A percentile compares a stretch with the other conserved stretches of the same genome.
phyloP scores from a whole-genome alignment of 768 basidiomycete genomes.

The Kwoniella bestiolae region DNA sequence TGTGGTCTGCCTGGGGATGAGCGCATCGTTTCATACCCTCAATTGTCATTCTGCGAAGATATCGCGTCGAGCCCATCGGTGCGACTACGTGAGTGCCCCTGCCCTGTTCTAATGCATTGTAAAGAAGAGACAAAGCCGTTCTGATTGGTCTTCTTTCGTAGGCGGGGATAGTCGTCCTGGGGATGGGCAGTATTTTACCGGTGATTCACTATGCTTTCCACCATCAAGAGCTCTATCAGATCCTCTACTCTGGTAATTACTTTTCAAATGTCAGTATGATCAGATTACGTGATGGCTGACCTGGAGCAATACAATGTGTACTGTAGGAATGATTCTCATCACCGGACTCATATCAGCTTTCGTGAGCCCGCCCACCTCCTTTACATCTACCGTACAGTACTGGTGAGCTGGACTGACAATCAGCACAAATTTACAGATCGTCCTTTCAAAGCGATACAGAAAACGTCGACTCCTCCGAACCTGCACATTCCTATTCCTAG shows the following conservation, averaged over 20 bases:
- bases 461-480: slow-evolving; percentile 77
- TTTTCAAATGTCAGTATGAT: not conserved
- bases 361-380: not conserved
- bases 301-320: not conserved
- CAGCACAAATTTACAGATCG: too few species aligned
- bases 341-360: not conserved
- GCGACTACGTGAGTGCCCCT: slow-evolving; percentile 61
- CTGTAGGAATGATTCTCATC: not conserved
- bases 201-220: slow-evolving; percentile 72
- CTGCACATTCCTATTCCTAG: slow-evolving; percentile 75
- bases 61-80: slow-evolving; percentile 52
- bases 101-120: too few species aligned
- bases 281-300: not conserved
- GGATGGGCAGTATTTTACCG: slow-evolving; percentile 77
- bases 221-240: slow-evolving; percentile 25
- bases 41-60: slow-evolving; percentile 72
- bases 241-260: slow-evolving; percentile 39
- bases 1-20: slow-evolving; percentile 72
- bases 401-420: too few species aligned
- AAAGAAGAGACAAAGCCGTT: too few species aligned
- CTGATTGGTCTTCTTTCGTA: too few species aligned
- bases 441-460: slow-evolving; percentile 76
- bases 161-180: slow-evolving; percentile 77
- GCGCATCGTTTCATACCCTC: slow-evolving; percentile 74
- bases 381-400: slow-evolving; percentile 63